These are phyloP conservation scores for Geosiphon pyriformis DNA, from an alignment of 192 early-diverging fungal genomes.

Conservation along the genomic window DNA sequence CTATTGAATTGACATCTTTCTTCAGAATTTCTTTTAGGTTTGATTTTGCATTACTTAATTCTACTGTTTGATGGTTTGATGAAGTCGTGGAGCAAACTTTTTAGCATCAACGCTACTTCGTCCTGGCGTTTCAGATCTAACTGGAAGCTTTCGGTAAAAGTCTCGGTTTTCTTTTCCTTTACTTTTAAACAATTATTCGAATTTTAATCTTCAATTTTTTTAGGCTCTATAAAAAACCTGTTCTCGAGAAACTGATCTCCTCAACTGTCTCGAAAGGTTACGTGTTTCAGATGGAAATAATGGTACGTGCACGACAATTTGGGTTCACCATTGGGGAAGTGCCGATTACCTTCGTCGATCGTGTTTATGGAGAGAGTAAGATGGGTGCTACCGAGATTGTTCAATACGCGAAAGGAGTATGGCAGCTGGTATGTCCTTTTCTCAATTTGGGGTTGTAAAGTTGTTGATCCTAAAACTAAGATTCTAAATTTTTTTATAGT, in stretches of 20 bases:
- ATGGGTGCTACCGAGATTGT: constrained; percentile 94
- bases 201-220: neutral
- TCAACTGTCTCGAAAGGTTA: constrained; percentile 94
- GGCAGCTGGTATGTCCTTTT: constrained; percentile 45
- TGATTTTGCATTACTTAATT: too few species aligned
- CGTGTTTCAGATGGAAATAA: constrained; percentile 99
- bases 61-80: too few species aligned
- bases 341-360: constrained; percentile 98
- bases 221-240: constrained; percentile 90
- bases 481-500: too few species aligned
- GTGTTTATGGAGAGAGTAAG: constrained; percentile 95
- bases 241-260: constrained; percentile 77
- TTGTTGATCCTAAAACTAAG: too few species aligned
- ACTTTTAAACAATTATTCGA: neutral
- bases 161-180: neutral
- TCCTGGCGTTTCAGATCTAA: constrained; percentile 90
- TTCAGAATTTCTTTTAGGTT: too few species aligned
- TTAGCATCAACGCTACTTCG: constrained; percentile 81
- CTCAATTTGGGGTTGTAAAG: too few species aligned
- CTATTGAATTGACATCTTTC: too few species aligned
- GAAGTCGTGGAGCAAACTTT: constrained; percentile 92
- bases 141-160: constrained; percentile 81
- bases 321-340: constrained; percentile 83
- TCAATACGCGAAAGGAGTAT: constrained; percentile 86
- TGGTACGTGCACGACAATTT: constrained; percentile 93